A percentile compares a stretch with the other conserved stretches of the same genome.
phyloP scores from a whole-genome alignment of 1,284 basidiomycete species.

The Malassezia furfur region DNA sequence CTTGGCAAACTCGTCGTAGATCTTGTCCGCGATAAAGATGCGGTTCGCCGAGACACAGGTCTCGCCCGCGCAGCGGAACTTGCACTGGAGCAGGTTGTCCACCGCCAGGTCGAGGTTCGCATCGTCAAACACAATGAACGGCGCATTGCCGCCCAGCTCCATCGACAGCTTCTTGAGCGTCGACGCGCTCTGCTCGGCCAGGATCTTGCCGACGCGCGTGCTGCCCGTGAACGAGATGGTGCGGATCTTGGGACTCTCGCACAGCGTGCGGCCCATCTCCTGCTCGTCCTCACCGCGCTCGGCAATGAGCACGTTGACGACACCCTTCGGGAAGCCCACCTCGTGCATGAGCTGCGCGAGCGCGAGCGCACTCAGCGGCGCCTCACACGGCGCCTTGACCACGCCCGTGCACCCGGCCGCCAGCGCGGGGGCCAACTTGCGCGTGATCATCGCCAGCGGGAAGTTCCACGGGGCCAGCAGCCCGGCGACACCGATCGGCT shows the following conservation, averaged over 20 bases:
- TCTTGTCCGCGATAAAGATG: conserved; percentile 56
- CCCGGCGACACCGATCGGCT: conserved; percentile 66
- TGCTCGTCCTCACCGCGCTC: conserved; percentile 61
- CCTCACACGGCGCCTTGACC: conserved; percentile 90
- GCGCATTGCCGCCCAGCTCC: conserved; percentile 64
- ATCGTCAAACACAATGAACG: conserved; percentile 94
- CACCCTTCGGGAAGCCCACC: conserved; percentile 85
- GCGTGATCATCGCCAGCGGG: conserved; percentile 57
- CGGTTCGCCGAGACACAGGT: conserved; percentile 61
- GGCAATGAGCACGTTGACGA: conserved; percentile 86
- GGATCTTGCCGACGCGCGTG: conserved; percentile 78
- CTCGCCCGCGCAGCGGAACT: conserved; percentile 87
- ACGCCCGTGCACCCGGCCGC: conserved; percentile 89
- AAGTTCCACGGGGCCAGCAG: conserved; percentile 50
- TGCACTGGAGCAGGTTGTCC: conserved; percentile 72
- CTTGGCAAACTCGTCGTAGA: conserved; percentile 74
- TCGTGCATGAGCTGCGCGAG: conserved; percentile 71
- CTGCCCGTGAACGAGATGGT: conserved; percentile 91
- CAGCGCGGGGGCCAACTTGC: conserved; percentile 77
- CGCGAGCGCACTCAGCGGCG: conserved; percentile 85
- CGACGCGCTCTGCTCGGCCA: conserved; percentile 70
- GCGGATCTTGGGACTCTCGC: conserved; percentile 57
- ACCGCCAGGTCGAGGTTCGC: conserved; percentile 88
- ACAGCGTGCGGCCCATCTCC: conserved; percentile 64
- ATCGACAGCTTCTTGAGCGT: conserved; percentile 75